These are phyloP conservation scores for Aspergillus melleus DNA, from an alignment of 2,329 filamentous ascomycete genomes.

Conservation along the genomic window DNA sequence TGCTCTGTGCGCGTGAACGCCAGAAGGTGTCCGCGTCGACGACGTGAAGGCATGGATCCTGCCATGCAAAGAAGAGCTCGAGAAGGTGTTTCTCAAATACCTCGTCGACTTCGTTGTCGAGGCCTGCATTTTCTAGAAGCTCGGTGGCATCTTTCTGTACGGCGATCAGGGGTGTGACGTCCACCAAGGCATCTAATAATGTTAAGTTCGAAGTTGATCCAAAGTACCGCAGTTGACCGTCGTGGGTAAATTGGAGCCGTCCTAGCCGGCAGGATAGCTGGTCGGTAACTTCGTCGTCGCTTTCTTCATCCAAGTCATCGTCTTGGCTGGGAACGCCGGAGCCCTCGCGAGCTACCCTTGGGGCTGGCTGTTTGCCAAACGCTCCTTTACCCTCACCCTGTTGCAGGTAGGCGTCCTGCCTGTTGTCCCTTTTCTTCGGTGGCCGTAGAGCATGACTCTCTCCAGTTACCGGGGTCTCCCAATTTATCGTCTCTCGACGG, in stretches of 20 bases:
- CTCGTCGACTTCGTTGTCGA: not conserved
- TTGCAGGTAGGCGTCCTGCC: no score
- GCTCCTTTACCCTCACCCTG: not conserved
- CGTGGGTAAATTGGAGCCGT: not conserved
- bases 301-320: not conserved
- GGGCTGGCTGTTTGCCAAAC: not conserved
- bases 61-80: not conserved
- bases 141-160: not conserved
- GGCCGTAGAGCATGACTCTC: no score
- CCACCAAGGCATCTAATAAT: not conserved
- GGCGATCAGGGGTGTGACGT: not conserved
- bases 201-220: not conserved
- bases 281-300: not conserved
- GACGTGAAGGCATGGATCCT: not conserved
- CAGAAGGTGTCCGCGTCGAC: not conserved
- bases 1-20: not conserved
- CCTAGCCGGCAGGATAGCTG: not conserved
- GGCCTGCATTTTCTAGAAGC: not conserved
- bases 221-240: not conserved
- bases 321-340: not conserved
- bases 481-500: no score
- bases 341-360: not conserved
- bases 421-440: no score
- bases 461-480: no score
- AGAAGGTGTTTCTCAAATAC: not conserved